phyloP scores from a whole-genome alignment of 1,284 basidiomycete genomes.

The Fomitopsis schrenkii region DNA sequence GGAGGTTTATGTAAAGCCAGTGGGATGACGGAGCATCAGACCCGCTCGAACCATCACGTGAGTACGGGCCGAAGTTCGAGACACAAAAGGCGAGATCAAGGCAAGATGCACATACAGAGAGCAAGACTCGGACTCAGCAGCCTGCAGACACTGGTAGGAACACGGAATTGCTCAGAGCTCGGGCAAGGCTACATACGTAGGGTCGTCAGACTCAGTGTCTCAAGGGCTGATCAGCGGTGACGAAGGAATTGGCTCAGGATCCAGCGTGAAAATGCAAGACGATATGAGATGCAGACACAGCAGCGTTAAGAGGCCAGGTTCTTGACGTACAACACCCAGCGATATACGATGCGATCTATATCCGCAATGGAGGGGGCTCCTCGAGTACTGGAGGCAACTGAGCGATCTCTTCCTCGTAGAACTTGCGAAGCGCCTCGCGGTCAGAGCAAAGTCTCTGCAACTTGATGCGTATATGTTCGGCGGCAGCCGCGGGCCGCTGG shows the following conservation, averaged over 20 bases:
- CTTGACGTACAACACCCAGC: not conserved
- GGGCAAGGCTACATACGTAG: no score
- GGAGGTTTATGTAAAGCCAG: not conserved
- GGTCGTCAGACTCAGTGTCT: no score
- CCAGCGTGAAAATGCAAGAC: not conserved
- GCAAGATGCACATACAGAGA: no score
- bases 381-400: conserved; percentile 44
- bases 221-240: not conserved
- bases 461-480: conserved; percentile 57
- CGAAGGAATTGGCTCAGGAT: not conserved
- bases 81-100: no score
- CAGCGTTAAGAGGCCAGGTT: not conserved
- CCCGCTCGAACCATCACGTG: no score
- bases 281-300: not conserved
- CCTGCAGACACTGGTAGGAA: no score
- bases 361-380: conserved; percentile 56
- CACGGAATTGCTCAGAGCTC: no score
- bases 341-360: conserved; percentile 15
- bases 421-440: conserved; percentile 44
- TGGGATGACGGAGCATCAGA: no score
- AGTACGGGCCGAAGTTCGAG: no score
- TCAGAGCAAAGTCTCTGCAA: conserved; percentile 70
- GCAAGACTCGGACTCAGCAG: no score
- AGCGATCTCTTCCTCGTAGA: conserved; percentile 74
- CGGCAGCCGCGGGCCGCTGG: conserved; percentile 42